Percentiles rank a stretch among this genome's conserved stretches.
phyloP scores from a whole-genome alignment of 257 asterid species.

The Eustoma russellianum region DNA sequence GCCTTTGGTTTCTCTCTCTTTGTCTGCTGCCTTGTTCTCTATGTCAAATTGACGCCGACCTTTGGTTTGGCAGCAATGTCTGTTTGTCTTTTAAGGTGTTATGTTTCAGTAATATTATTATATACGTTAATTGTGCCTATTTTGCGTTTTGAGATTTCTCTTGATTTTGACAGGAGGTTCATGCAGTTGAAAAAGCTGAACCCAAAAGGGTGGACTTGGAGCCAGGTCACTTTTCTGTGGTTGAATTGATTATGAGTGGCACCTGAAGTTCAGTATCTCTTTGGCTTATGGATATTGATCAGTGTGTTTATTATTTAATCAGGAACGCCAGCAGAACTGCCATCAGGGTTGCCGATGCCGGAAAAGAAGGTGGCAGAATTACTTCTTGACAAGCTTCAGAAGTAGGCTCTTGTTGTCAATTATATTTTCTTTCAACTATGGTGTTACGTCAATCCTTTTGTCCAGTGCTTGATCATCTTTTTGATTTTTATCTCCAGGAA shows the following conservation, averaged over 20 bases:
- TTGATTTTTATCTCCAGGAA: conserved; percentile 58
- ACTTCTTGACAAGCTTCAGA: conserved; percentile 90
- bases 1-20: conserved; percentile 15
- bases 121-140: conserved; percentile 7
- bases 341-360: conserved; percentile 49
- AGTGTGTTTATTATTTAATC: conserved; percentile 5
- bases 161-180: conserved; percentile 52
- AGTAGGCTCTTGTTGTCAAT: conserved; percentile 34
- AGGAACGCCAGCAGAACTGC: conserved; percentile 58
- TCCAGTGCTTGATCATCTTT: conserved; percentile 16
- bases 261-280: background rate
- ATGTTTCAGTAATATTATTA: conserved; percentile 10
- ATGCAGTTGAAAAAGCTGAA: conserved; percentile 32
- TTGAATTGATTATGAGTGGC: background rate
- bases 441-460: background rate
- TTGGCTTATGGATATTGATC: background rate
- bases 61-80: conserved; percentile 19
- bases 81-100: conserved; percentile 22
- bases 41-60: conserved; percentile 36
- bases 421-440: no score
- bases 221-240: conserved; percentile 39
- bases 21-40: conserved; percentile 42
- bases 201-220: conserved; percentile 40
- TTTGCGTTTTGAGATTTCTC: conserved; percentile 18
- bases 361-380: conserved; percentile 76